Evolutionary conservation across 2,329 filamentous ascomycete species (phyloP).

Genomic region (Penicillium expansum): DNA sequence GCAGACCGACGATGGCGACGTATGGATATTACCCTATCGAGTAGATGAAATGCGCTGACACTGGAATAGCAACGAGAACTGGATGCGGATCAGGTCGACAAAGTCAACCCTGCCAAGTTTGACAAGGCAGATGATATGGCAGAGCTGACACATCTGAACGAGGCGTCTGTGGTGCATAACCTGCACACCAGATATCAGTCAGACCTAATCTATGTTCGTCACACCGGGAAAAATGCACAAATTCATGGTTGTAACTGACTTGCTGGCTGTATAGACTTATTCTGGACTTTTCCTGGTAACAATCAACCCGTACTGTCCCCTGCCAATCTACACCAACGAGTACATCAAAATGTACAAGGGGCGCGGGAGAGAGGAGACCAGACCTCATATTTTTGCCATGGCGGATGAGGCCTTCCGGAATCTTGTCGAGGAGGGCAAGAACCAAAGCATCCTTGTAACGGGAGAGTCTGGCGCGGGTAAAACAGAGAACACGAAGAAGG

Average conservation of each 20-base stretch:
- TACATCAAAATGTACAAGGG: slow-evolving; percentile 99
- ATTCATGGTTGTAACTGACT: slow-evolving; percentile 1
- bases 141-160: slow-evolving; percentile 94
- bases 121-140: slow-evolving; percentile 99
- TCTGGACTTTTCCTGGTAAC: slow-evolving; percentile 95
- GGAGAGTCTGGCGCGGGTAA: slow-evolving; percentile 98
- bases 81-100: slow-evolving; percentile 84
- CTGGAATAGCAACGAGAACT: slow-evolving; percentile 73
- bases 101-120: slow-evolving; percentile 98
- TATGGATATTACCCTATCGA: slow-evolving; percentile 47
- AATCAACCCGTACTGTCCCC: slow-evolving; percentile 90
- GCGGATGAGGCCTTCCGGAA: slow-evolving; percentile 96
- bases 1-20: slow-evolving; percentile 88
- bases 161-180: slow-evolving; percentile 96
- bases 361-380: slow-evolving; percentile 84
- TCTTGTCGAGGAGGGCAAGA: slow-evolving; percentile 88
- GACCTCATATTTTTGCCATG: slow-evolving; percentile 96
- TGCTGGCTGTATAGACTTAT: slow-evolving; percentile 64
- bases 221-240: not conserved
- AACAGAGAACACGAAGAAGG: slow-evolving; percentile 99
- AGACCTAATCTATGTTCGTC: slow-evolving; percentile 77
- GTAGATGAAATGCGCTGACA: slow-evolving; percentile 21
- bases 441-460: slow-evolving; percentile 96
- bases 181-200: slow-evolving; percentile 91
- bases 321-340: slow-evolving; percentile 94